These are phyloP conservation scores for Cladosporium phlei DNA, from an alignment of 2,329 filamentous ascomycete genomes.

Conservation along the genomic window DNA sequence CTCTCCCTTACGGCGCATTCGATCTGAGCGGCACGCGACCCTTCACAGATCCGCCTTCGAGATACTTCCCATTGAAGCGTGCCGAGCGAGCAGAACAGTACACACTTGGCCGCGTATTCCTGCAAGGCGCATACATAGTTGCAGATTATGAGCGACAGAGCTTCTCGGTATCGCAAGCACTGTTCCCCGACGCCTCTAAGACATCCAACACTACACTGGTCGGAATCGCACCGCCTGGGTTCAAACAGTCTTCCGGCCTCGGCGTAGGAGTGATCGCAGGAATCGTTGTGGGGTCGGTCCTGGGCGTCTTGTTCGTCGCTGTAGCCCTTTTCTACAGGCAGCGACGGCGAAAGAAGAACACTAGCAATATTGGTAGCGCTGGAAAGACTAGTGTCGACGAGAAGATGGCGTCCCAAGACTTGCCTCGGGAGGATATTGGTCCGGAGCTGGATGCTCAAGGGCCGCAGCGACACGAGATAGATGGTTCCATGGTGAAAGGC, in stretches of 20 bases:
- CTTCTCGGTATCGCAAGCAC: constrained; percentile 25
- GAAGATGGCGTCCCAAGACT: background rate
- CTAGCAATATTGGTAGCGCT: background rate
- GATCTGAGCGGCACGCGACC: constrained; percentile 25
- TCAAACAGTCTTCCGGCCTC: background rate
- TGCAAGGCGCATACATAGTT: constrained; percentile 30
- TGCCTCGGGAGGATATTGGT: background rate
- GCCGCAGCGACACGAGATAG: background rate
- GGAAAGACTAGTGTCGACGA: background rate
- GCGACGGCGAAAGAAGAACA: background rate
- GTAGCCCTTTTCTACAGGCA: background rate
- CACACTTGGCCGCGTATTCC: constrained; percentile 24
- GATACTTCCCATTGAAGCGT: constrained; percentile 26
- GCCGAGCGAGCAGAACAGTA: constrained; percentile 24
- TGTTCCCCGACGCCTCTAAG: constrained; percentile 20
- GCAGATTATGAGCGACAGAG: constrained; percentile 24
- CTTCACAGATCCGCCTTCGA: constrained; percentile 12
- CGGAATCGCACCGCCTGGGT: background rate
- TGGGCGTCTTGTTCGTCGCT: background rate
- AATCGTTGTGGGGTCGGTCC: constrained; percentile 12
- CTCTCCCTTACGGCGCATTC: constrained; percentile 29
- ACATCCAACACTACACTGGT: background rate
- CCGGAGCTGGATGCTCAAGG: background rate
- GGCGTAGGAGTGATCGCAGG: constrained; percentile 14
- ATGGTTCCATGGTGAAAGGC: background rate